phyloP scores from a whole-genome alignment of 108 stramenopile genomes.

The Phaeodactylum tricornutum region DNA sequence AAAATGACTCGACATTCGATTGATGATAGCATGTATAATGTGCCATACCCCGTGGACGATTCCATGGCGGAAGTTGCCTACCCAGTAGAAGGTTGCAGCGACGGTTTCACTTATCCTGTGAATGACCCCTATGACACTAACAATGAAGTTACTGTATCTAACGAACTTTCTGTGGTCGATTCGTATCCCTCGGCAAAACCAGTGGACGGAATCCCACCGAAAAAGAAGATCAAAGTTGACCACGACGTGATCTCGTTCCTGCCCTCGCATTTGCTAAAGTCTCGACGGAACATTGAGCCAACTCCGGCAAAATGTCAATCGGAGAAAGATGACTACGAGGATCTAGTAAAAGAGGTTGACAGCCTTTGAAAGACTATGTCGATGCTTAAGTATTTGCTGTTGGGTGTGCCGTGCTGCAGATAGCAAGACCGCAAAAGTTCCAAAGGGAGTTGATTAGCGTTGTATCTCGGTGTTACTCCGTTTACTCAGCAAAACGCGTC shows the following conservation, averaged over 20 bases:
- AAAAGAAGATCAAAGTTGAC: conserved; percentile 51
- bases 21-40: conserved; percentile 2
- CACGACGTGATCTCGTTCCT: conserved; percentile 62
- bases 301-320: too few relatives aligned
- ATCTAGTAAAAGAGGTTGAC: too few relatives aligned
- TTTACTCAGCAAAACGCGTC: too few relatives aligned
- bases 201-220: conserved; percentile 1
- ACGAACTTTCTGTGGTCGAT: conserved; percentile 1
- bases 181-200: conserved; percentile 13
- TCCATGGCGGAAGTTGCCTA: conserved; percentile 5
- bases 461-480: too few relatives aligned
- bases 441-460: too few relatives aligned
- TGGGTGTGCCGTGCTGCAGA: too few relatives aligned
- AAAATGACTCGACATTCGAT: neutral
- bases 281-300: too few relatives aligned
- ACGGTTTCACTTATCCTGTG: conserved; percentile 22
- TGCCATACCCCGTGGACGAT: conserved; percentile 13
- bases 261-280: conserved; percentile 49
- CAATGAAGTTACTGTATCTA: conserved; percentile 7
- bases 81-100: conserved; percentile 13
- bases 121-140: conserved; percentile 8
- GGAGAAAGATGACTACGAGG: too few relatives aligned
- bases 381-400: too few relatives aligned
- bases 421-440: too few relatives aligned
- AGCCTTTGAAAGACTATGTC: too few relatives aligned